phyloP scores from a whole-genome alignment of 1,284 basidiomycete species.

The Rhodotorula mucilaginosa region DNA sequence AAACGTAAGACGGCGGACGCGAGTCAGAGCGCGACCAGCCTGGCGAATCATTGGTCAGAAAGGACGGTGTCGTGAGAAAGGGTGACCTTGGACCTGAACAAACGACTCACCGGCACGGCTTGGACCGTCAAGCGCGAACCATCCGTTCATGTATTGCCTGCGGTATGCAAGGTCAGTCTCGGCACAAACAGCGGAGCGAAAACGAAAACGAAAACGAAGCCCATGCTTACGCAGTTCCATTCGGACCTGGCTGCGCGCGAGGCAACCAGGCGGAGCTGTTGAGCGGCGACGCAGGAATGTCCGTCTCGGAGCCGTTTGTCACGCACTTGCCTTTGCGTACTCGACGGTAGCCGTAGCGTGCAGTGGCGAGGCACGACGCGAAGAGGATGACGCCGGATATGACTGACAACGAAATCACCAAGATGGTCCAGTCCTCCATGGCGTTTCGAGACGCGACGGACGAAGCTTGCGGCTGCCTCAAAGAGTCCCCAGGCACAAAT shows the following conservation, averaged over 20 bases:
- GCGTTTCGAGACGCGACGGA: neutral
- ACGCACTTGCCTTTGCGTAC: neutral
- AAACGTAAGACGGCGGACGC: neutral
- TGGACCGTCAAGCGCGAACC: slow-evolving; percentile 31
- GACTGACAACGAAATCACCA: slow-evolving; percentile 18
- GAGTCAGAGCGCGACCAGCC: slow-evolving; percentile 10
- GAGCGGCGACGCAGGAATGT: neutral
- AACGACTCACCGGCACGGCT: neutral
- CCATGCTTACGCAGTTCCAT: slow-evolving; percentile 21
- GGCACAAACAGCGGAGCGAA: neutral
- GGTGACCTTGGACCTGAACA: no score
- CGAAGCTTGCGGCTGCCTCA: no score
- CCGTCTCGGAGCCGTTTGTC: slow-evolving; percentile 19
- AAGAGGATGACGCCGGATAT: slow-evolving; percentile 24
- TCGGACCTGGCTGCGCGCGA: slow-evolving; percentile 16
- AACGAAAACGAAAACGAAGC: neutral
- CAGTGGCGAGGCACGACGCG: slow-evolving; percentile 29
- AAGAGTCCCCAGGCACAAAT: no score
- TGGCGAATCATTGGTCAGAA: neutral
- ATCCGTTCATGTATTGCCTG: slow-evolving; percentile 30
- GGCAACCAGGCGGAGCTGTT: neutral
- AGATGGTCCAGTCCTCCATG: slow-evolving; percentile 2
- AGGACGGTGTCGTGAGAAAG: neutral
- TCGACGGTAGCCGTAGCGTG: slow-evolving; percentile 26
- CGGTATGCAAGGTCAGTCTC: neutral